Conservation (phyloP, 176 grass and related monocot species). For the Eragrostis nindensis region DNA sequence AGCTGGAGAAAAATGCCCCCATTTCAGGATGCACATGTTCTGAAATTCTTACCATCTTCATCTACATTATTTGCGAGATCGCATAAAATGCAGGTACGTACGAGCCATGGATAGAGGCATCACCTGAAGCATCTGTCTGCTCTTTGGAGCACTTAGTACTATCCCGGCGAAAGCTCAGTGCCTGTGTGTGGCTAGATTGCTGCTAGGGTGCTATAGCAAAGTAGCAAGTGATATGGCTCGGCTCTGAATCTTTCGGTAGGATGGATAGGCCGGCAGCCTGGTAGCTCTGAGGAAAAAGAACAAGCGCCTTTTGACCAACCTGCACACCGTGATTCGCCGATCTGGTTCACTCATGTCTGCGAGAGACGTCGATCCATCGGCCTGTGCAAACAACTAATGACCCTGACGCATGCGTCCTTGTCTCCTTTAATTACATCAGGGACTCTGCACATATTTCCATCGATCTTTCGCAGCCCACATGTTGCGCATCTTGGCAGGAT, state of each 20-base stretch:
- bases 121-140: slow-evolving; percentile 21
- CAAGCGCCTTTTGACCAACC: slow-evolving; percentile 50
- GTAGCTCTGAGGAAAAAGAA: slow-evolving; percentile 34
- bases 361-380: background rate
- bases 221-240: slow-evolving; percentile 3
- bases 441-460: background rate
- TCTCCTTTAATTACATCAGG: background rate
- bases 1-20: background rate
- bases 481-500: background rate
- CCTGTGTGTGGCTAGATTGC: slow-evolving; percentile 1
- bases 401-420: slow-evolving; percentile 13
- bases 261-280: slow-evolving; percentile 27
- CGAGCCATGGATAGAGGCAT: background rate
- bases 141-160: slow-evolving; percentile 40
- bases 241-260: slow-evolving; percentile 21
- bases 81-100: background rate
- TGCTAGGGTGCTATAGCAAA: background rate
- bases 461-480: background rate
- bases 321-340: slow-evolving; percentile 21
- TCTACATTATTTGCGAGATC: slow-evolving; percentile 1
- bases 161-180: slow-evolving; percentile 22
- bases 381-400: background rate
- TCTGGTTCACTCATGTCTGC: slow-evolving; percentile 25
- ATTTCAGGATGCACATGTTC: background rate
- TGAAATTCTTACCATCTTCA: background rate